Conservation (phyloP, 2,329 filamentous ascomycete genomes). For the Neodidymelliopsis sp. region DNA sequence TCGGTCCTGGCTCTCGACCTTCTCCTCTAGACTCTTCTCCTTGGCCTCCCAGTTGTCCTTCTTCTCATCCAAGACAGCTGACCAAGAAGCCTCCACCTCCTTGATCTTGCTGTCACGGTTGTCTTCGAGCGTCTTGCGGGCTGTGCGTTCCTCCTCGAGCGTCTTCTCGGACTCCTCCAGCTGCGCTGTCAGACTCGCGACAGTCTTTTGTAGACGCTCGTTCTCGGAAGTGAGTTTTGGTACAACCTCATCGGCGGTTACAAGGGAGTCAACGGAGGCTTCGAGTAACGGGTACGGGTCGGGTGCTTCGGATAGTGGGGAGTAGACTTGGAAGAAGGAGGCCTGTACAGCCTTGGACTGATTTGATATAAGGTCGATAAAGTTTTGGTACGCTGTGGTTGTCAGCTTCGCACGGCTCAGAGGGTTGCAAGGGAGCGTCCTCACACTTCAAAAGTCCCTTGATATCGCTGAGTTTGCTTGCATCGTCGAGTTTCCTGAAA, state of each 20-base stretch:
- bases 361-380: conserved; percentile 95
- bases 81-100: conserved; percentile 90
- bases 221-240: conserved; percentile 92
- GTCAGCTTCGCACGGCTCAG: conserved; percentile 25
- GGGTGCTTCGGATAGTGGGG: conserved; percentile 90
- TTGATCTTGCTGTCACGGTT: conserved; percentile 81
- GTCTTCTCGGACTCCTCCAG: conserved; percentile 82
- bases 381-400: conserved; percentile 86
- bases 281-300: conserved; percentile 97
- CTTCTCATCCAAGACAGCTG: conserved; percentile 88
- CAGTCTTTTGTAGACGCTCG: conserved; percentile 80
- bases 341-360: conserved; percentile 95
- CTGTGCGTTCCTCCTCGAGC: conserved; percentile 77
- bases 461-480: conserved; percentile 83
- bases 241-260: conserved; percentile 89
- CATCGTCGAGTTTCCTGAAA: conserved; percentile 91
- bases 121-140: conserved; percentile 77
- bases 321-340: conserved; percentile 91
- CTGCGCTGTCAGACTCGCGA: conserved; percentile 77
- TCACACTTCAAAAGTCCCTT: conserved; percentile 87
- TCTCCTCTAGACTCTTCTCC: conserved; percentile 89
- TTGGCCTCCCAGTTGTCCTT: conserved; percentile 96
- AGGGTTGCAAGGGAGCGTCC: neutral
- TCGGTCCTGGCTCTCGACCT: conserved; percentile 91
- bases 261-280: conserved; percentile 92